Evolutionary conservation across 768 basidiomycete species (phyloP), one percentile per base, ranked within the genome.

Genomic region (Gloeopeniophorella convolvens): DNA sequence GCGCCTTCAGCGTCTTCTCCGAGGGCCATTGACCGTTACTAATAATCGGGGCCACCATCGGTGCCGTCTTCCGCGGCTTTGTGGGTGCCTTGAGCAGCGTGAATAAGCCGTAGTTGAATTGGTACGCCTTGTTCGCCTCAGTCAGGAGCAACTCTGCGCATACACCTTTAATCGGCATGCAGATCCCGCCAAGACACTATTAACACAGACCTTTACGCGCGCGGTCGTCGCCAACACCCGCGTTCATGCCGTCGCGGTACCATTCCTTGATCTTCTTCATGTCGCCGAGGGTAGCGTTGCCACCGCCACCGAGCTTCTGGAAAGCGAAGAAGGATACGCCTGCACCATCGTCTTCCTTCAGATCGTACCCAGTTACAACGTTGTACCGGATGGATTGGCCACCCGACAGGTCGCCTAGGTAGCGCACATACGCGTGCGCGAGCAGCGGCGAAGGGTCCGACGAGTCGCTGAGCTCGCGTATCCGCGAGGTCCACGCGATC

Each of bases 361-460:
- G 72, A 11, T 65, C 71, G 60, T 89, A 90, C 9, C 8, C 2
- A 12, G 83, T 77, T 63, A 84, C 83, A 13, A 73, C 72, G n/a
- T 89, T 63, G 28, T 70, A 72, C 34, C 77, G 71, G 31, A 89
- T 80, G 51, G 75, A 70, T 68, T 89, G 88, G 1, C 89, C 88
- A 5, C 88, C 87, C 36, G 81, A 84, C 27, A 89, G 70, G 63
- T 90, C 87, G 41, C 86, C 88, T 27, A 89, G 74, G 65, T 89
- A 89, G 28, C 86, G 76, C n/a, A 88, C 83, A 60, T 89, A 89
- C 1, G 87, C 73, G 64, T 90, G 89, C 0, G 87, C 82, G 6
- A 90, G 73, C 7, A 91, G 75, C 5, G 71, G 65, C 0, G 75
- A 66, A 10, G 72, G 79, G 60, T 75, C 76, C 7, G 58, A 51